Conservation (phyloP, 2,329 filamentous ascomycete genomes). For the Monosporascus sp. region DNA sequence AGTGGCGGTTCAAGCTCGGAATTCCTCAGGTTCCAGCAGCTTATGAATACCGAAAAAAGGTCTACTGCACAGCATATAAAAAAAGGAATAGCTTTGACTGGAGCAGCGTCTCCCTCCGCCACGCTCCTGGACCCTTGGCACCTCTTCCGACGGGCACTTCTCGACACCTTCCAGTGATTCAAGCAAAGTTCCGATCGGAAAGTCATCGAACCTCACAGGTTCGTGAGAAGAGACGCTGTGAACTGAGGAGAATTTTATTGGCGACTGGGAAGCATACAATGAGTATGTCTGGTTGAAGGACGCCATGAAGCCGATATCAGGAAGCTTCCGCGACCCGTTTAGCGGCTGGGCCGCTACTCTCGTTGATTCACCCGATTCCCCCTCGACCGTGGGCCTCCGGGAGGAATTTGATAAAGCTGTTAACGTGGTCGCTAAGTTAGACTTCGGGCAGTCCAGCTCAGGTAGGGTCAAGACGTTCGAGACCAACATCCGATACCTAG, state of each 20-base stretch:
- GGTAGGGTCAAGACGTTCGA: constrained; percentile 37
- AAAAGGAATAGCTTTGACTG: constrained; percentile 33
- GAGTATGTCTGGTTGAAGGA: constrained; percentile 44
- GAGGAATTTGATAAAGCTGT: constrained; percentile 45
- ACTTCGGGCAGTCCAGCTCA: constrained; percentile 38
- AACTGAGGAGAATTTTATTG: constrained; percentile 31
- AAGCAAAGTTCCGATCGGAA: constrained; percentile 27
- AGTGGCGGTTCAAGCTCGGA: too few species aligned
- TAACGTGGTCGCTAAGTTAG: constrained; percentile 38
- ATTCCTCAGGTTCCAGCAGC: constrained; percentile 20
- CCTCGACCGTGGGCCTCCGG: constrained; percentile 45
- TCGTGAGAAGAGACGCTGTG: constrained; percentile 26
- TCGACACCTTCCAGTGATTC: constrained; percentile 28
- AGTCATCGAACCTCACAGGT: constrained; percentile 11
- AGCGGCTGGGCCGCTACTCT: constrained; percentile 48
- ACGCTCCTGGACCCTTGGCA: constrained; percentile 18
- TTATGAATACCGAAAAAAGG: constrained; percentile 30
- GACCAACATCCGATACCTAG: constrained; percentile 40
- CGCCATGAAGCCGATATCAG: constrained; percentile 41
- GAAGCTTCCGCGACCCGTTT: constrained; percentile 37
- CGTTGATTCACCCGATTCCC: constrained; percentile 46
- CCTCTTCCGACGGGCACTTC: constrained; percentile 18
- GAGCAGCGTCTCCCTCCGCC: constrained; percentile 23
- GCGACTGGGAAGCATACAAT: constrained; percentile 40
- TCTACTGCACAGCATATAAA: constrained; percentile 1